A percentile compares a stretch with the other conserved stretches of the same genome.
Evolutionary conservation across 1,139 yeast genomes (phyloP).

Genomic region (Suhomyces ambrosiae): DNA sequence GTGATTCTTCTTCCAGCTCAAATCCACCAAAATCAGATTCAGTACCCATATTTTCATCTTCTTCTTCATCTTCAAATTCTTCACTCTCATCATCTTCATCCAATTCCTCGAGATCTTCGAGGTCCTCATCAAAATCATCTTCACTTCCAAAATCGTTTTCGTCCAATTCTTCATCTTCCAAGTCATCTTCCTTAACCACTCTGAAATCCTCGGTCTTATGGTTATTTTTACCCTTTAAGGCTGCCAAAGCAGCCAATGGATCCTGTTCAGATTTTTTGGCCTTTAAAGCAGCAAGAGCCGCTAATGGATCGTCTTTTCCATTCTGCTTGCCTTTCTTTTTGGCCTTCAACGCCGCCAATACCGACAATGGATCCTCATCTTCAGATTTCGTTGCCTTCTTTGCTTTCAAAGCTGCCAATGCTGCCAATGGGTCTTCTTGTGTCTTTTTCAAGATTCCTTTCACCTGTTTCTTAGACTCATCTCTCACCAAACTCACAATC

Average conservation of each 20-base stretch:
- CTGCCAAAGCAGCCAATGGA: conserved; percentile 48
- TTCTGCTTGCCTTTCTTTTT: conserved; percentile 19
- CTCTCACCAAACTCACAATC: no score
- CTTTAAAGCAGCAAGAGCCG: conserved; percentile 46
- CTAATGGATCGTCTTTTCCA: conserved; percentile 37
- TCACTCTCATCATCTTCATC: conserved; percentile 14
- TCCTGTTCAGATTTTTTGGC: conserved; percentile 25
- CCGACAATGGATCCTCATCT: conserved; percentile 15
- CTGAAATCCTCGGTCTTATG: conserved; percentile 25
- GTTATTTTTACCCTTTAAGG: conserved; percentile 32
- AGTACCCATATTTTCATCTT: conserved; percentile 17
- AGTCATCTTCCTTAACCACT: conserved; percentile 32
- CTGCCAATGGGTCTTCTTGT: conserved; percentile 23
- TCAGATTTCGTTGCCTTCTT: conserved; percentile 5
- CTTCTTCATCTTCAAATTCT: conserved; percentile 17
- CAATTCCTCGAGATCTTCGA: conserved; percentile 11
- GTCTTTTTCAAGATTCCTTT: no score
- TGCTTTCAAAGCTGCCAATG: conserved; percentile 21
- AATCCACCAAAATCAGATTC: conserved; percentile 7
- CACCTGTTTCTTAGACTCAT: conserved; percentile 10
- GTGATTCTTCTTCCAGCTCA: conserved; percentile 7
- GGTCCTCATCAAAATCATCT: conserved; percentile 10
- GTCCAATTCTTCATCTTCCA: conserved; percentile 18
- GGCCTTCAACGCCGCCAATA: conserved; percentile 23
- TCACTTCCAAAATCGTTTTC: conserved; percentile 13